Conservation (phyloP, 148 eudicot species). For the Agrostemma githago region DNA sequence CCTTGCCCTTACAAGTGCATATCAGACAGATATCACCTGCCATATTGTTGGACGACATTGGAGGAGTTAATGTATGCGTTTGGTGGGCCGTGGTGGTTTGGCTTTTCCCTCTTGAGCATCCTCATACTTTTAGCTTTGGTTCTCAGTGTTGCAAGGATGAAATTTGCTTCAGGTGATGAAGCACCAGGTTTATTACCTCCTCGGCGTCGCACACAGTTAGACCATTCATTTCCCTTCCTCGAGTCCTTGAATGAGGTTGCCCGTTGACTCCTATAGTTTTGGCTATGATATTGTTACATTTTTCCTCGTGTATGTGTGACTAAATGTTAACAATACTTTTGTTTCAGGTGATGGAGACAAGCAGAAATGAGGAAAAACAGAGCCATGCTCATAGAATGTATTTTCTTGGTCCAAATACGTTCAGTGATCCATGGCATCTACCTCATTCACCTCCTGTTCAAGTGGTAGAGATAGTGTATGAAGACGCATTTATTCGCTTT, state of each 20-base stretch:
- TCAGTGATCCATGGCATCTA: constrained; percentile 97
- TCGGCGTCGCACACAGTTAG: constrained; percentile 64
- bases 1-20: constrained; percentile 96
- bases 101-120: constrained; percentile 54
- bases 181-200: constrained; percentile 58
- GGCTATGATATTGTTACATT: neutral
- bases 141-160: constrained; percentile 94
- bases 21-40: constrained; percentile 93
- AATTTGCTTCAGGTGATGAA: constrained; percentile 76
- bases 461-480: constrained; percentile 93
- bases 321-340: constrained; percentile 18
- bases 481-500: constrained; percentile 90
- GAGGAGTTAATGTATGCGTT: constrained; percentile 86
- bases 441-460: constrained; percentile 90
- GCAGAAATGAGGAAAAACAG: constrained; percentile 77
- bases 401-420: constrained; percentile 88
- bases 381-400: constrained; percentile 93
- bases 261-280: constrained; percentile 29
- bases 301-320: constrained; percentile 14
- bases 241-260: constrained; percentile 95
- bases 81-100: constrained; percentile 98
- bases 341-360: constrained; percentile 83
- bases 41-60: constrained; percentile 87
- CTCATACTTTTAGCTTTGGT: constrained; percentile 74
- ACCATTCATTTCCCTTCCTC: constrained; percentile 88